phyloP scores from a whole-genome alignment of 1,284 basidiomycete genomes.

The Leucoagaricus sp. region DNA sequence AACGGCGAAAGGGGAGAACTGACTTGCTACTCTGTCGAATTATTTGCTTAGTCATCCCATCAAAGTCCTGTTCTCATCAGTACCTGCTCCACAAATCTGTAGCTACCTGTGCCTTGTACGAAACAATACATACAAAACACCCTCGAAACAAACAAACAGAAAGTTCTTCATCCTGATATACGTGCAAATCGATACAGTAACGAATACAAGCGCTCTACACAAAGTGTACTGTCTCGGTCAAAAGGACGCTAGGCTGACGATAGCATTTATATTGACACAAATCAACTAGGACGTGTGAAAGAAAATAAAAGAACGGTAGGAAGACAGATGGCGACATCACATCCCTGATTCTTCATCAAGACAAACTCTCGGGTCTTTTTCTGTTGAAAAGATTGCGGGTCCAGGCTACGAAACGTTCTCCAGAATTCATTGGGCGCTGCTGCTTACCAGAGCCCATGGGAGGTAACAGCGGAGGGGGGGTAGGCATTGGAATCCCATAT shows the following conservation, averaged over 20 bases:
- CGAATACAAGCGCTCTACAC: no score
- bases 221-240: not conserved
- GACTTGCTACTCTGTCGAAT: not conserved
- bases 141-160: no score
- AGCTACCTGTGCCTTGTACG: not conserved
- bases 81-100: not conserved
- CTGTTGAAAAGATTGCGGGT: no score
- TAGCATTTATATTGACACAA: not conserved
- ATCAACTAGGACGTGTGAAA: not conserved
- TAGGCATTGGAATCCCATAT: not conserved
- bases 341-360: not conserved
- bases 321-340: not conserved
- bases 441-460: not conserved
- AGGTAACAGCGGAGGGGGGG: not conserved
- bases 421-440: no score
- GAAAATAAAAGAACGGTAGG: not conserved
- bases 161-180: no score
- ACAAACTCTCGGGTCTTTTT: not conserved
- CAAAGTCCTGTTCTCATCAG: conserved; percentile 3
- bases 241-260: not conserved
- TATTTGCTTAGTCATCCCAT: conserved; percentile 11
- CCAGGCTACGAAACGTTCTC: no score
- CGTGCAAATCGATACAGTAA: no score
- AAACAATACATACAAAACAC: no score
- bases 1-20: conserved; percentile 11